Evolutionary conservation across 2,329 filamentous ascomycete genomes (phyloP), one percentile per base, ranked within the genome.

Genomic region (Exophiala sideris): DNA sequence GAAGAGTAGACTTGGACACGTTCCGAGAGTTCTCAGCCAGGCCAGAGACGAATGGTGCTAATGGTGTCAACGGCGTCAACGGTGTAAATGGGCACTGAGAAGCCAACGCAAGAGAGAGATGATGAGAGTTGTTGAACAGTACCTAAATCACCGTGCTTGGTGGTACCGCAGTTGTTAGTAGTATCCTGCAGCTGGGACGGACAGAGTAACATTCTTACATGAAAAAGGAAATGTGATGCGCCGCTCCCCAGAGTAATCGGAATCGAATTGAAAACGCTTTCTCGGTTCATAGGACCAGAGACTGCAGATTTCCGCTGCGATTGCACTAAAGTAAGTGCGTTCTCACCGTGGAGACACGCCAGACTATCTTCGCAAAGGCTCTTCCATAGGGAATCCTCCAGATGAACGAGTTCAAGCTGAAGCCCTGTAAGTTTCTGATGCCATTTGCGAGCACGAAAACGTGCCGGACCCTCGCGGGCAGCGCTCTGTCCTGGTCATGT

Each of bases 361-460:
- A 82, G 81, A 91, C 88, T 85, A 92, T 91, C 89, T 92, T 88
- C 88, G 88, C 88, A 91, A 87, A 80, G 86, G 84, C 89, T 89
- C 81, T 87, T 87, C 89, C 89, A 94, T 85, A 88, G 87, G 84
- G 78, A 79, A 59, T 60, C 56, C 56, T 56, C 42, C 56, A 24
- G 32, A 63, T 59, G 56, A 64, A 62, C 36, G 47, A 52, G 48
- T 64, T 58, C 57, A 57, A 59, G 59, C 64, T 62, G 66, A 68
- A 73, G 70, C 74, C 82, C 84, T 88, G 87, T 86, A 83, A 79
- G 81, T 92, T 91, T 92, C 89, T 92, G 87, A 91, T 94, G 88
- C 87, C 88, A 63, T 79, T 84, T 89, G 87, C 88, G 89, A 80
- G 82, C 88, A 86, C 84, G 78, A 21, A 67, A 62, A 65, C 73